Evolutionary conservation across 2,329 filamentous ascomycete species (phyloP), one percentile per base, ranked within the genome.

Genomic region (Paracoccidioides lutzii): DNA sequence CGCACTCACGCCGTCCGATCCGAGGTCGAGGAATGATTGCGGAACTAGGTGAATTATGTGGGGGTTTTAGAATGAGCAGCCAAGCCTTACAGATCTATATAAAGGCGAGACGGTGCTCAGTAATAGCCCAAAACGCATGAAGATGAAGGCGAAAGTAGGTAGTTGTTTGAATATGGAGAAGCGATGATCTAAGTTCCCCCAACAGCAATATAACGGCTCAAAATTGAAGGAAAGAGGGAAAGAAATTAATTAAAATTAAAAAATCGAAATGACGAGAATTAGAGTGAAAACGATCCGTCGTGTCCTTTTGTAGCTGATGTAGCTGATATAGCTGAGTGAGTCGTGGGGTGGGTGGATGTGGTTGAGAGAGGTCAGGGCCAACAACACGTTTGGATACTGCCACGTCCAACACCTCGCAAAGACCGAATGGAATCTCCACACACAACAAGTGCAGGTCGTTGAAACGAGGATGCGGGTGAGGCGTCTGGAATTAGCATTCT

Each of bases 361-460:
- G 49, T 51, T 35, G 41, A 52, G 55, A 57, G 37, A 35, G 53
- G 57, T 55, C 57, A 55, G 56, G 52, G 53, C 52, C 56, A 54
- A 52, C 57, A 52, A 49, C 53, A 48, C 55, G 48, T 56, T 48
- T 54, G 44, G 51, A 54, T 49, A 55, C 51, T 60, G 40, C 46
- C 46, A 42, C 38, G 44, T 44, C 52, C 42, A 53, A 53, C 52
- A 45, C 52, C 52, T 35, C 52, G 52, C 52, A 44, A 28, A 37
- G 50, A 53, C 52, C 52, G 22, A 53, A 53, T 53, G 33, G 28
- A 32, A 45, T 52, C 41, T 44, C 53, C 52, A 55, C 22, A 51
- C 42, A 50, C 55, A 22, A 22, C 22, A 46, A 37, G 37, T 30
- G 38, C 33, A 41, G 38, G 35, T 15, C 44, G 52, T 44, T 53